Conservation (phyloP, 1,284 basidiomycete genomes). For the Schizopora paradoxa region DNA sequence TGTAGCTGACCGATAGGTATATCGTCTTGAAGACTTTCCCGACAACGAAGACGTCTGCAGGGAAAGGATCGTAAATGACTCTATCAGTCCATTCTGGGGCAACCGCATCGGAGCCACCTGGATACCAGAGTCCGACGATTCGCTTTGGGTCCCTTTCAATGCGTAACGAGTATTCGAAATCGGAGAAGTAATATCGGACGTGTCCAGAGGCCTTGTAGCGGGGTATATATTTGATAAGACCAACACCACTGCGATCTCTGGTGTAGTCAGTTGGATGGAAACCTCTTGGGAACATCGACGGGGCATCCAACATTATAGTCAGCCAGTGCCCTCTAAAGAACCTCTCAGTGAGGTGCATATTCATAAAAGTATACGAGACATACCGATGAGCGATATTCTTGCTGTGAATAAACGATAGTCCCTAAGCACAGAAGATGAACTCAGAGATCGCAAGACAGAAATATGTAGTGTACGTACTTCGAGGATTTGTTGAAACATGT, state of each 20-base stretch:
- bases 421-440: slow-evolving; percentile 14
- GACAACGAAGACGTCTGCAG: slow-evolving; percentile 6
- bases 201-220: too few relatives aligned
- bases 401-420: slow-evolving; percentile 23
- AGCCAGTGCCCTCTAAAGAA: slow-evolving; percentile 4
- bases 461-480: slow-evolving; percentile 22
- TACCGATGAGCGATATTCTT: slow-evolving; percentile 24
- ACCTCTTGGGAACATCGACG: neutral
- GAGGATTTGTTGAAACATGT: slow-evolving; percentile 26
- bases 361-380: neutral
- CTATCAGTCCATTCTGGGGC: slow-evolving; percentile 2
- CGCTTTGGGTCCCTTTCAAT: neutral
- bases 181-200: slow-evolving; percentile 30
- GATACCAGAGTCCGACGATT: neutral
- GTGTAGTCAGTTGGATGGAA: too few relatives aligned
- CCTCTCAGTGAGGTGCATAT: neutral
- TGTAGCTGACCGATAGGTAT: too few relatives aligned
- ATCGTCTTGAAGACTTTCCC: too few relatives aligned
- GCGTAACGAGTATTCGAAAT: slow-evolving; percentile 36
- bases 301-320: slow-evolving; percentile 9
- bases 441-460: neutral
- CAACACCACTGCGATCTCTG: too few relatives aligned
- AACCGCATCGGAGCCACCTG: slow-evolving; percentile 1
- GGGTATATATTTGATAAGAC: too few relatives aligned
- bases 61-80: slow-evolving; percentile 8